Percentiles rank a stretch among this genome's conserved stretches.
These are phyloP conservation scores for Globisporangium radiosum DNA, from an alignment of 352 stramenopile genomes.

Conservation along the genomic window DNA sequence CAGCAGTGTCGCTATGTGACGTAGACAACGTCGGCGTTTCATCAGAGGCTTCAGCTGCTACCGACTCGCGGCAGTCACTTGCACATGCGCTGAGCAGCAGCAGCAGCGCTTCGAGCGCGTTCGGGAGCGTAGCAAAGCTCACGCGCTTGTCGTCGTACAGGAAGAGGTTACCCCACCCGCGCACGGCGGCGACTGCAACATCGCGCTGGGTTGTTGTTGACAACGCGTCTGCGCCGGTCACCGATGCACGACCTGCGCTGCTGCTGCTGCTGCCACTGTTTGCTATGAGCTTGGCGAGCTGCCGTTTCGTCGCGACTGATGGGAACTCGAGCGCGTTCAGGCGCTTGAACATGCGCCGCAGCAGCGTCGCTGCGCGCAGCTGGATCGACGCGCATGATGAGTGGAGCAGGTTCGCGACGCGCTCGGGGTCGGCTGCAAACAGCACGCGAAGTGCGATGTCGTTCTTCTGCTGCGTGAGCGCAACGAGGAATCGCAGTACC, in stretches of 20 bases:
- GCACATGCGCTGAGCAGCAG: conserved; percentile 22
- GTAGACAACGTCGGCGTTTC: background rate
- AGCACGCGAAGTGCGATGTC: conserved; percentile 27
- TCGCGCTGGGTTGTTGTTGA: conserved; percentile 1
- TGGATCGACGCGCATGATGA: conserved; percentile 24
- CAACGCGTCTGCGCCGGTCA: too few species aligned
- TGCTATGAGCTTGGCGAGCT: conserved; percentile 34
- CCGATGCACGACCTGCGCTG: background rate
- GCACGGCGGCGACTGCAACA: conserved; percentile 24
- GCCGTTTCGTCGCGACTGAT: conserved; percentile 30
- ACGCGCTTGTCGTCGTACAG: conserved; percentile 49
- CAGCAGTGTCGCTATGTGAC: background rate
- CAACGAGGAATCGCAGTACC: conserved; percentile 36
- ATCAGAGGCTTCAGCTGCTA: too few species aligned
- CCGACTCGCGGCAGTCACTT: background rate
- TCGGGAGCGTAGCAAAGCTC: conserved; percentile 28
- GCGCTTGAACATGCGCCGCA: conserved; percentile 55
- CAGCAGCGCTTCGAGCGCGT: conserved; percentile 37
- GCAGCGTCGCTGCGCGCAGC: conserved; percentile 23
- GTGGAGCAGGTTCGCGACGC: conserved; percentile 50
- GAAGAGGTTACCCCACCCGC: conserved; percentile 63
- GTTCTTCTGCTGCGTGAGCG: conserved; percentile 50
- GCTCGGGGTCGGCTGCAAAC: conserved; percentile 39
- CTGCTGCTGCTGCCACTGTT: background rate
- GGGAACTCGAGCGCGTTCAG: conserved; percentile 34